A percentile compares a stretch with the other conserved stretches of the same genome.
Conservation (phyloP, 2,329 filamentous ascomycete genomes). For the Podosphaera xanthii region DNA sequence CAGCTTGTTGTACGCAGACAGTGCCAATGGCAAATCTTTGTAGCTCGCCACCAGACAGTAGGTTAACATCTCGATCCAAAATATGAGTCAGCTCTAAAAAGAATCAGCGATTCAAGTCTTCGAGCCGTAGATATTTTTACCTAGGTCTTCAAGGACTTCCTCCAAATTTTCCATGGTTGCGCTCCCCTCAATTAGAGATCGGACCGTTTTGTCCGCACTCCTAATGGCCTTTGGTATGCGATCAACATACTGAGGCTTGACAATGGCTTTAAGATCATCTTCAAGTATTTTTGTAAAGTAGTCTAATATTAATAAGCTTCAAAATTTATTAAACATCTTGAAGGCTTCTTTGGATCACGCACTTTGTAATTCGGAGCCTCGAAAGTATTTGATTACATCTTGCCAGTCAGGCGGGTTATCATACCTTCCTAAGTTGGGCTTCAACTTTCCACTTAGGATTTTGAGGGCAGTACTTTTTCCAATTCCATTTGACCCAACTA, state of each 20-base stretch:
- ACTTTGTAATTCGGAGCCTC: constrained; percentile 94
- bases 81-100: constrained; percentile 59
- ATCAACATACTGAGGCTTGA: constrained; percentile 95
- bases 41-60: constrained; percentile 89
- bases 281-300: constrained; percentile 98
- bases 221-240: constrained; percentile 89
- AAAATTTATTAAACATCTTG: background rate
- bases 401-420: constrained; percentile 98
- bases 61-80: constrained; percentile 70
- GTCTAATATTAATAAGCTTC: constrained; percentile 28
- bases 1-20: constrained; percentile 84
- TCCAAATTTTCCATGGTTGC: constrained; percentile 58
- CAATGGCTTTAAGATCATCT: constrained; percentile 89
- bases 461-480: constrained; percentile 99
- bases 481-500: constrained; percentile 98
- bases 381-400: constrained; percentile 95
- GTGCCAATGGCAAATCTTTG: constrained; percentile 95
- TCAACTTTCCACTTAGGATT: constrained; percentile 94
- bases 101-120: background rate
- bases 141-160: constrained; percentile 59
- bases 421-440: constrained; percentile 86
- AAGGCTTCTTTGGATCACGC: constrained; percentile 18
- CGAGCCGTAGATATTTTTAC: constrained; percentile 16
- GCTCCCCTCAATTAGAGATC: constrained; percentile 53
- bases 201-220: constrained; percentile 57